These are phyloP conservation scores for Thermomucor indicae-seudaticae DNA, from an alignment of 371 early-diverging fungal genomes.

Conservation along the genomic window DNA sequence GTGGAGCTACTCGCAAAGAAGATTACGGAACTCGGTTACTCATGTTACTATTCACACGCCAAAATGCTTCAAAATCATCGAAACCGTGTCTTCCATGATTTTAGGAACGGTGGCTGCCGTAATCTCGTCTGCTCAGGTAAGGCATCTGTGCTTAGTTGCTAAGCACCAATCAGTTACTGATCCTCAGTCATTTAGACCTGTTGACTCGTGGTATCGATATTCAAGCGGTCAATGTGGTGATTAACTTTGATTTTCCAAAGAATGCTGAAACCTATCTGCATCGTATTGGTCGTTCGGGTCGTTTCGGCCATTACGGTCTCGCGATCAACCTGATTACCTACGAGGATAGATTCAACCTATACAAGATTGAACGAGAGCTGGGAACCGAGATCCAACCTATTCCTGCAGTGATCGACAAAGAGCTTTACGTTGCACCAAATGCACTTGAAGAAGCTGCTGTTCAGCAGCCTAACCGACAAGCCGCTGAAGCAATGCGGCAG, in stretches of 20 bases:
- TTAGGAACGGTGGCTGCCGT: constrained; percentile 94
- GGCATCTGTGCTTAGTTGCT: not conserved
- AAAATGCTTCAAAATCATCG: constrained; percentile 97
- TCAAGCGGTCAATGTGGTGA: constrained; percentile 98
- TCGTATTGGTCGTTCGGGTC: constrained; percentile 97
- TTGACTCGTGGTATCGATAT: constrained; percentile 99
- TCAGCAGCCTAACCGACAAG: constrained; percentile 42
- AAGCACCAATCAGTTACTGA: not conserved
- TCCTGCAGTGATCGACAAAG: constrained; percentile 91
- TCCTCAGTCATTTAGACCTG: constrained; percentile 64
- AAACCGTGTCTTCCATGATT: constrained; percentile 98
- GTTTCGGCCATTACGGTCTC: constrained; percentile 97
- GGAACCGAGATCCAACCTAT: constrained; percentile 97
- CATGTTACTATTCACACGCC: constrained; percentile 98
- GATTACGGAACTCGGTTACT: constrained; percentile 98
- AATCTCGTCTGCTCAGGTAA: constrained; percentile 91
- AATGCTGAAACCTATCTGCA: constrained; percentile 99
- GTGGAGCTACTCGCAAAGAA: constrained; percentile 97
- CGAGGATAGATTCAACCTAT: constrained; percentile 94
- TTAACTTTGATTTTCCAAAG: constrained; percentile 99
- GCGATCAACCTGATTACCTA: constrained; percentile 98
- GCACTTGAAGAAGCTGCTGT: constrained; percentile 50
- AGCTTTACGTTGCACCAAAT: constrained; percentile 80
- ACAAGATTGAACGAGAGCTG: constrained; percentile 95
- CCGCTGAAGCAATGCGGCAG: constrained; percentile 45